phyloP scores from a whole-genome alignment of 805 yeast genomes.

The Candida pseudofarinosa region DNA sequence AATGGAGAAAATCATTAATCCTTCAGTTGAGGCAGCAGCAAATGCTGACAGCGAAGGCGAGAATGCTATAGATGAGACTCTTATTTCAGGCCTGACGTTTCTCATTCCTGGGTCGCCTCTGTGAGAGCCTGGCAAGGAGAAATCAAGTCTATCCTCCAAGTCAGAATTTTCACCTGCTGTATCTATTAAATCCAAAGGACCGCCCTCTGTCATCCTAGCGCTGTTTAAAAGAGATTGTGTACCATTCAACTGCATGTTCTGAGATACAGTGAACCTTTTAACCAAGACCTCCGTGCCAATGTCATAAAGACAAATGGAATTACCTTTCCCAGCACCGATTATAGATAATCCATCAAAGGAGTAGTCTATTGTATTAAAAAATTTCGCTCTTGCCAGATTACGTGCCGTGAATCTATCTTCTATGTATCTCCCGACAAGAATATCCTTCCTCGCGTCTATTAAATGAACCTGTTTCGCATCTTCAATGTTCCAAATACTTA shows the following conservation, averaged over 20 bases:
- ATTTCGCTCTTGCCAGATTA: constrained; percentile 79
- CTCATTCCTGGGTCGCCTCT: constrained; percentile 75
- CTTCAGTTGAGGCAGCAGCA: constrained; percentile 95
- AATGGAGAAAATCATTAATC: constrained; percentile 75
- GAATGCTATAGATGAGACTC: constrained; percentile 73
- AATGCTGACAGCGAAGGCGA: constrained; percentile 89
- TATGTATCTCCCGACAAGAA: constrained; percentile 77
- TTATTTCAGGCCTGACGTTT: constrained; percentile 72
- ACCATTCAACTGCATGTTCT: constrained; percentile 88
- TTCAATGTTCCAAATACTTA: constrained; percentile 79
- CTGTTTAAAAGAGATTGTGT: constrained; percentile 78
- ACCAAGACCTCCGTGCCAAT: constrained; percentile 81
- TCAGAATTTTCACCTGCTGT: constrained; percentile 83
- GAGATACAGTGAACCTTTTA: constrained; percentile 77
- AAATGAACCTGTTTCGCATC: constrained; percentile 74
- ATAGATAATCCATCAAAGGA: constrained; percentile 86
- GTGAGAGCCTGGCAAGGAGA: constrained; percentile 78
- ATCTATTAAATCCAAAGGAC: constrained; percentile 67
- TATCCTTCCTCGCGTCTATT: constrained; percentile 83
- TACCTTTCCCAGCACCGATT: constrained; percentile 91
- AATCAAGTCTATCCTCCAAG: constrained; percentile 74
- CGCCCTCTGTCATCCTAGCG: constrained; percentile 80
- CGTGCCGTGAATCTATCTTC: constrained; percentile 79
- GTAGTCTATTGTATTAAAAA: constrained; percentile 75
- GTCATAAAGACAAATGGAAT: constrained; percentile 88